Base-by-base conservation (phyloP, 371 early-diverging fungal genomes). In the Mycotypha africana region DNA sequence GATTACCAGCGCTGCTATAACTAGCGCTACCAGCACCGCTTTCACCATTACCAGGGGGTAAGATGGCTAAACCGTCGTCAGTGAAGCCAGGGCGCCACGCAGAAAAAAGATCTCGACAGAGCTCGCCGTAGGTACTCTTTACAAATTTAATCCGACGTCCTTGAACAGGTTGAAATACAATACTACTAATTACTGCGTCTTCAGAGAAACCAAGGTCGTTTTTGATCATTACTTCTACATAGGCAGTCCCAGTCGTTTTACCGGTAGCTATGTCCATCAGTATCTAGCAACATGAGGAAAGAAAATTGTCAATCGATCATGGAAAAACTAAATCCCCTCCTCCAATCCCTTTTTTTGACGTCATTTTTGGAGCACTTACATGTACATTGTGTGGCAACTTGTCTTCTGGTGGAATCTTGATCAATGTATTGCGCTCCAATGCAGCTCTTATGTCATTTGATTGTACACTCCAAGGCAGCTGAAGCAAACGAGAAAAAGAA, bases 251-350 rank as follows among this genome's bases (percentile, higher is more conserved):
- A 0, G 12, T 9, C 0, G 52, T 58, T 19, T 58, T 58, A 1
- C 58, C 58, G 17, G 42, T 48, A 9, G 25, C 32, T 8, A 30
- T 16, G 22, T 58, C 58, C 58, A 58, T 58, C 4, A 51, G 28
- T 2, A 58, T 32, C 58, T 58, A 51, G 14, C 19, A 15, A 12
- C 11, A 26, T 14, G 36, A 24, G 2, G 9, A 25, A 31, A 17
- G 1, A 15, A 23, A 5, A 17, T 9, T 8, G 12, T 35, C 9
- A 30, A 37, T 28, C 28, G 2, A 17, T 24, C 24, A 24, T 38
- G 11, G 12, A 21, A 19, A 10, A 0, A 16, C 2, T n/a, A n/a
- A n/a, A n/a, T n/a, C n/a, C n/a, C n/a, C n/a, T n/a, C n/a, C n/a
- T n/a, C n/a, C n/a, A n/a, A n/a, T n/a, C n/a, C n/a, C n/a, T n/a